Conservation (phyloP, 2,329 filamentous ascomycete genomes). For the Westerdykella ornata region DNA sequence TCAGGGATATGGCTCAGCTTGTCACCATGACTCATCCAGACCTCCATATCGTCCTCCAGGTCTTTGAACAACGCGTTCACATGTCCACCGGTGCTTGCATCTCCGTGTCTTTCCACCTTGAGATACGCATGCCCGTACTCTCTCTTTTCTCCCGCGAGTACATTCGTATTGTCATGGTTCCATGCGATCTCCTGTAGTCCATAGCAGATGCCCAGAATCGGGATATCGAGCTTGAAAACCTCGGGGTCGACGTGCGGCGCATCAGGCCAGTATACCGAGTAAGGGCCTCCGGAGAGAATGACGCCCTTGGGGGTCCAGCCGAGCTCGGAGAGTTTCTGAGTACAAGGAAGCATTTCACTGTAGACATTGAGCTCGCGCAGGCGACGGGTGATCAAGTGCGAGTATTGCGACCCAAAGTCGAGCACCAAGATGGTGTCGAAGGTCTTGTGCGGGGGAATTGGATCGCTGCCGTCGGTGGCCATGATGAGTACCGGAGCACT, state of each 20-base stretch:
- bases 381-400: constrained; percentile 67
- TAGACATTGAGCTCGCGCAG: constrained; percentile 75
- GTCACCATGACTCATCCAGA: constrained; percentile 87
- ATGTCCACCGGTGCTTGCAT: constrained; percentile 47
- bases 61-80: constrained; percentile 74
- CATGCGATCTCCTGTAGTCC: constrained; percentile 68
- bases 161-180: constrained; percentile 56
- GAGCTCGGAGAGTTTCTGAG: constrained; percentile 70
- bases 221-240: constrained; percentile 67
- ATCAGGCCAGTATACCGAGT: constrained; percentile 73
- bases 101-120: constrained; percentile 51
- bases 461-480: constrained; percentile 37
- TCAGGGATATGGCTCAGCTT: constrained; percentile 71
- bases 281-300: constrained; percentile 65
- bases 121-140: constrained; percentile 69
- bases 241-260: constrained; percentile 76
- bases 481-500: constrained; percentile 21
- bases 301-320: constrained; percentile 77
- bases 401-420: constrained; percentile 67
- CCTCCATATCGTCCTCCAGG: constrained; percentile 61
- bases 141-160: constrained; percentile 58
- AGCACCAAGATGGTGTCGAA: constrained; percentile 65
- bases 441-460: constrained; percentile 44
- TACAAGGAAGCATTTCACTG: constrained; percentile 83
- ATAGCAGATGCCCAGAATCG: constrained; percentile 57